Conservation (phyloP, 169 alveolate genomes). For the Cryptosporidium muris region DNA sequence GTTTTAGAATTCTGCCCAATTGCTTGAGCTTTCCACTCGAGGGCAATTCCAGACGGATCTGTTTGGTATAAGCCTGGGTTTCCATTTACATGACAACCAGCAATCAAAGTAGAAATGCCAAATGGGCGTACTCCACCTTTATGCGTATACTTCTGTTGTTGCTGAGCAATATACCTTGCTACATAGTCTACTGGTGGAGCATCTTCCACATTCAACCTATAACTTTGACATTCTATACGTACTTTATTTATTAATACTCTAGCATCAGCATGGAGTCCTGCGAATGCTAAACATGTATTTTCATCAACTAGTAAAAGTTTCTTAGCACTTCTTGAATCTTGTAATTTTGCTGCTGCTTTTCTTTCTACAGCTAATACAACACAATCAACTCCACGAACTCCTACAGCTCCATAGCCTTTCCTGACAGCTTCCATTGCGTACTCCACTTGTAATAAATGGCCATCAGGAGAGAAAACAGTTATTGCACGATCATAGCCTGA, state of each 20-base stretch:
- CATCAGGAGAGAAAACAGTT: constrained; percentile 99
- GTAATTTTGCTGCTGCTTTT: constrained; percentile 93
- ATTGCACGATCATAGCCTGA: constrained; percentile 97
- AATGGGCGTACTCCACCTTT: constrained; percentile 99
- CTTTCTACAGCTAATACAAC: constrained; percentile 97
- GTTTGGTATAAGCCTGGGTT: constrained; percentile 93
- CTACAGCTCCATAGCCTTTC: constrained; percentile 96
- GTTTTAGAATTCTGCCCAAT: constrained; percentile 96
- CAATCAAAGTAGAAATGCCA: constrained; percentile 95
- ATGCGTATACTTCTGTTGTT: constrained; percentile 95
- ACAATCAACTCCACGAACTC: constrained; percentile 93
- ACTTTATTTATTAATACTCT: constrained; percentile 93
- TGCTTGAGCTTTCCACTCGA: constrained; percentile 98
- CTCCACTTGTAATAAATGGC: constrained; percentile 98
- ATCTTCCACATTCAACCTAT: constrained; percentile 93
- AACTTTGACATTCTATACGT: constrained; percentile 95
- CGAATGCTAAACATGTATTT: constrained; percentile 93
- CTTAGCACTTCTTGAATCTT: constrained; percentile 90
- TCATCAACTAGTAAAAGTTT: constrained; percentile 94
- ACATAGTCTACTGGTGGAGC: constrained; percentile 95
- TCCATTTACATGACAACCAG: constrained; percentile 90
- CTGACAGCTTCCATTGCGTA: constrained; percentile 99
- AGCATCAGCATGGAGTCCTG: constrained; percentile 99
- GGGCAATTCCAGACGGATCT: constrained; percentile 97
- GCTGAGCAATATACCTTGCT: constrained; percentile 93